Conservation (phyloP, 2,329 filamentous ascomycete species). For the Beauveria bassiana region DNA sequence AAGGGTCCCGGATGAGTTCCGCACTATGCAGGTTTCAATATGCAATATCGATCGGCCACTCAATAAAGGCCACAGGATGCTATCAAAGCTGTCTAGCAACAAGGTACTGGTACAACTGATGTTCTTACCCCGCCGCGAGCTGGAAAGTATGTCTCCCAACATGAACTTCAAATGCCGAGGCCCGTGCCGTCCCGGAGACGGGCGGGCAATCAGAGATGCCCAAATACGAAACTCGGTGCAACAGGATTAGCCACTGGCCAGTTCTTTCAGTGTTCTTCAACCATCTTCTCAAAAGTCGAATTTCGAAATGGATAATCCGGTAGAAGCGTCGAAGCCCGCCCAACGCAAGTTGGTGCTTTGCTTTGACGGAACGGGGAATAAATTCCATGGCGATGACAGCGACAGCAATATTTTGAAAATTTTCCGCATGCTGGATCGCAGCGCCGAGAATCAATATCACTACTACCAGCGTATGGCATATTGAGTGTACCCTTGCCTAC, state of each 20-base stretch:
- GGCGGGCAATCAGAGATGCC: neutral
- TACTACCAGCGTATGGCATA: constrained; percentile 51
- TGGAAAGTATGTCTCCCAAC: neutral
- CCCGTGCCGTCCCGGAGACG: neutral
- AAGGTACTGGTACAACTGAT: neutral
- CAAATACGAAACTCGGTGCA: neutral
- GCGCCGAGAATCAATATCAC: constrained; percentile 52
- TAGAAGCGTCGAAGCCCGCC: constrained; percentile 9
- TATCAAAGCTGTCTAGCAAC: neutral
- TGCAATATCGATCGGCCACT: neutral
- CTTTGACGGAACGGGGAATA: constrained; percentile 58
- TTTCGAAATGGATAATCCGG: neutral
- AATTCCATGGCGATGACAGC: constrained; percentile 54
- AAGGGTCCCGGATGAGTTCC: neutral
- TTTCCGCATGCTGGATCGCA: constrained; percentile 60
- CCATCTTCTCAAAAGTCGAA: no score
- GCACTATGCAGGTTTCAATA: neutral
- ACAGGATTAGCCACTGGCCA: neutral
- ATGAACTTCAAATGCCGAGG: neutral
- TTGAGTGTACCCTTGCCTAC: rapidly evolving
- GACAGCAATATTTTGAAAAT: constrained; percentile 64
- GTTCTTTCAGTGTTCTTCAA: neutral
- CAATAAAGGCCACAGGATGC: neutral
- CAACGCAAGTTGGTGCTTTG: constrained; percentile 48
- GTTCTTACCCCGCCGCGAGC: neutral